A percentile compares a stretch with the other conserved stretches of the same genome.
These are phyloP conservation scores for Amoeboaphelidium occidentale DNA, from an alignment of 371 early-diverging fungal species.

Conservation along the genomic window DNA sequence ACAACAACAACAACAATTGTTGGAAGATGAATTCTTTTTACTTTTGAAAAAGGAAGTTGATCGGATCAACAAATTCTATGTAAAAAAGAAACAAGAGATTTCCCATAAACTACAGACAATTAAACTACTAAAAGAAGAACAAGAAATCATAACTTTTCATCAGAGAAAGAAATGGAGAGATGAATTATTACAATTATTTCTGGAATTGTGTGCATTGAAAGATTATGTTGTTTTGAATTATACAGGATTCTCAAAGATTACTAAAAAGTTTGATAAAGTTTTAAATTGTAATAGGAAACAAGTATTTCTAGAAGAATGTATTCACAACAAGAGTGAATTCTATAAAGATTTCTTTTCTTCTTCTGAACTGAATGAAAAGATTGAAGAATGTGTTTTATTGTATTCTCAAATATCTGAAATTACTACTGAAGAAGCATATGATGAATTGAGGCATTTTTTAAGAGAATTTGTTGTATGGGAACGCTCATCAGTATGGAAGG, in stretches of 20 bases:
- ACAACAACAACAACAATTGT: background rate
- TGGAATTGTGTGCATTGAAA: background rate
- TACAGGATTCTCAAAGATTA: background rate
- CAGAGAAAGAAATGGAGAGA: background rate
- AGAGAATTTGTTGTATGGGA: constrained; percentile 83
- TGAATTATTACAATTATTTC: background rate
- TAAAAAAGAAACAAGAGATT: background rate
- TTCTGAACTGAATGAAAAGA: constrained; percentile 15
- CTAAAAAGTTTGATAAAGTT: background rate
- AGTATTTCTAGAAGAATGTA: background rate
- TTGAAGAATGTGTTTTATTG: constrained; percentile 26
- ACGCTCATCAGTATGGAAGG: constrained; percentile 89
- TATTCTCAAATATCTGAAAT: constrained; percentile 36
- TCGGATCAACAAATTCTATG: background rate
- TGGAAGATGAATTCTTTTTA: background rate
- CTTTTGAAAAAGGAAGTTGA: background rate
- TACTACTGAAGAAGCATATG: constrained; percentile 30
- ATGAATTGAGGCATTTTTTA: constrained; percentile 48
- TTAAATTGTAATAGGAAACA: background rate
- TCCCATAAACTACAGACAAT: background rate
- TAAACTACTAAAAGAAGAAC: background rate
- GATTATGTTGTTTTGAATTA: background rate
- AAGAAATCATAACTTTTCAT: background rate
- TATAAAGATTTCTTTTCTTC: background rate
- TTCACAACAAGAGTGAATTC: background rate